These are phyloP conservation scores for rapeseed (Brassica napus) DNA, from an alignment of 345 rosid genomes.

Conservation along the genomic window DNA sequence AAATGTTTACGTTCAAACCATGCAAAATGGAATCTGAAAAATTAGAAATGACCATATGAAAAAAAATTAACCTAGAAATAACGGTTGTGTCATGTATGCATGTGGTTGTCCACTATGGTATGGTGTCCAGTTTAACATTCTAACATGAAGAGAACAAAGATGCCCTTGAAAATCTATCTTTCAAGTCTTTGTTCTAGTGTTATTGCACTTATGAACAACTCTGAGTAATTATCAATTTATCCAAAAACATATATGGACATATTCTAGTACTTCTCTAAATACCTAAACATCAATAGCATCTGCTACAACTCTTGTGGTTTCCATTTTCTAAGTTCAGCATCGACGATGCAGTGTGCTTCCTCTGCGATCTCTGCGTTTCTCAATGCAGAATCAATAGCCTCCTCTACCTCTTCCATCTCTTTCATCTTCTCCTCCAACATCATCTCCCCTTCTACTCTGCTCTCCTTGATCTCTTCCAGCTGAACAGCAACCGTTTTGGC, in stretches of 20 bases:
- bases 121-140: slow-evolving; percentile 4
- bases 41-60: background rate
- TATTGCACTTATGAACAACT: background rate
- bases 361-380: slow-evolving; percentile 69
- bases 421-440: slow-evolving; percentile 55
- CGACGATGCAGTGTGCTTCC: slow-evolving; percentile 62
- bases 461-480: slow-evolving; percentile 50
- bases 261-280: slow-evolving; percentile 29
- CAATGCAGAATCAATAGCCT: slow-evolving; percentile 63
- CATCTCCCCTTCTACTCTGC: slow-evolving; percentile 47
- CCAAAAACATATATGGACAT: background rate
- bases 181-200: slow-evolving; percentile 5
- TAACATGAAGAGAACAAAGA: background rate
- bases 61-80: background rate
- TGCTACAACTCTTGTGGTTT: slow-evolving; percentile 43
- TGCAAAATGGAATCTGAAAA: background rate
- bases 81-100: background rate
- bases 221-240: background rate
- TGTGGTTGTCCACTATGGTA: background rate
- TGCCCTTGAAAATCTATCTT: background rate
- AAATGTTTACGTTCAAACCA: background rate
- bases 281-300: slow-evolving; percentile 12
- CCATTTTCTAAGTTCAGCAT: slow-evolving; percentile 68
- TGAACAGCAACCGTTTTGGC: slow-evolving; percentile 53
- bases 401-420: slow-evolving; percentile 59